Conservation (phyloP, 2,329 filamentous ascomycete genomes). For the Alternaria arborescens region DNA sequence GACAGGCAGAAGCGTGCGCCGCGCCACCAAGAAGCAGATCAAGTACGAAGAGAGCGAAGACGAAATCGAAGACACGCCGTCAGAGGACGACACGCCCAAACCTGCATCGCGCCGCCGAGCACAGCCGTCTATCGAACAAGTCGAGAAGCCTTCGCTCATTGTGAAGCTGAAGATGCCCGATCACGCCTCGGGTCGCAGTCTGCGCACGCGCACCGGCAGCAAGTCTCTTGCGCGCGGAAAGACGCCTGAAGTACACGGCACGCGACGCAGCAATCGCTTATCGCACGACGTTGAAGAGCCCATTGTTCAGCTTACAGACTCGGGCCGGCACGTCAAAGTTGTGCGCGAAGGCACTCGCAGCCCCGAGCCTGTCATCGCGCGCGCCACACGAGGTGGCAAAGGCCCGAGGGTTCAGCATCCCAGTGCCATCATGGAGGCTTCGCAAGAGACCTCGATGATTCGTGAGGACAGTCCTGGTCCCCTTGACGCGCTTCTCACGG, state of each 20-base stretch:
- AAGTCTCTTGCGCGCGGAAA: slow-evolving; percentile 49
- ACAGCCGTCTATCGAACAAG: slow-evolving; percentile 39
- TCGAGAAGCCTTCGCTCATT: slow-evolving; percentile 48
- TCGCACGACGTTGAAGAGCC: slow-evolving; percentile 66
- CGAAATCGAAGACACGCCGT: slow-evolving; percentile 52
- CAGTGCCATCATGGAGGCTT: slow-evolving; percentile 63
- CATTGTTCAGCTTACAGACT: slow-evolving; percentile 66
- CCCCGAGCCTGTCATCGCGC: slow-evolving; percentile 56
- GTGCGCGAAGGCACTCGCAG: slow-evolving; percentile 64
- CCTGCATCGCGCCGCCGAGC: slow-evolving; percentile 28
- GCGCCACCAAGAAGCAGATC: slow-evolving; percentile 62
- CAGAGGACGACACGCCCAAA: slow-evolving; percentile 40
- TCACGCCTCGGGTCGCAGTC: slow-evolving; percentile 29
- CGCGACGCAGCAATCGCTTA: slow-evolving; percentile 66
- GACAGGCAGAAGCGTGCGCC: slow-evolving; percentile 64
- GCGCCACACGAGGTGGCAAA: slow-evolving; percentile 56
- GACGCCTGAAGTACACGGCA: slow-evolving; percentile 48
- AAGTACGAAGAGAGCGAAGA: slow-evolving; percentile 66
- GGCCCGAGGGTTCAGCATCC: slow-evolving; percentile 57
- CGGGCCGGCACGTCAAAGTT: slow-evolving; percentile 65
- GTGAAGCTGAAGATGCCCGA: slow-evolving; percentile 53
- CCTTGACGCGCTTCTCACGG: slow-evolving; percentile 43
- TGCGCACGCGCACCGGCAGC: slow-evolving; percentile 54
- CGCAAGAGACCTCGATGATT: slow-evolving; percentile 58
- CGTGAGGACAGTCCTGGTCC: slow-evolving; percentile 44